Conservation (phyloP, 176 grass and related monocot species). For the Bolboschoenus planiculmis region DNA sequence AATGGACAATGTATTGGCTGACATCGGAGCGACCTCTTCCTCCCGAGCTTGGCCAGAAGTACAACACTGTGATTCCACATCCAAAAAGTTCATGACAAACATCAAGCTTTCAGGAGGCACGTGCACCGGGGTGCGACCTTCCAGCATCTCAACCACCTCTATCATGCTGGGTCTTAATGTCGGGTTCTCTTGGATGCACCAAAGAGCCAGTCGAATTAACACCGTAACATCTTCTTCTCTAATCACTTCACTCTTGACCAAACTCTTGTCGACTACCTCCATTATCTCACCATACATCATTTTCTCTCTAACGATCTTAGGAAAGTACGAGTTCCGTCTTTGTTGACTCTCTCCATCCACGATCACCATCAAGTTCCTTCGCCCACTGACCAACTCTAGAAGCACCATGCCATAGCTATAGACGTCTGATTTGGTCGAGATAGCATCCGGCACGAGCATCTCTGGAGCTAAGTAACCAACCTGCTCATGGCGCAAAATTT, state of each 20-base stretch:
- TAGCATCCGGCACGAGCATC: constrained; percentile 32
- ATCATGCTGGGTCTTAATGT: constrained; percentile 34
- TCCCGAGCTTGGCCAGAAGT: neutral
- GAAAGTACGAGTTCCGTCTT: constrained; percentile 16
- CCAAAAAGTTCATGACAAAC: constrained; percentile 19
- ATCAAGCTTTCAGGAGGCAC: constrained; percentile 31
- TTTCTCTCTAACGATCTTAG: constrained; percentile 30
- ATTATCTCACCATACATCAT: constrained; percentile 19
- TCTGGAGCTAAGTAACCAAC: constrained; percentile 49
- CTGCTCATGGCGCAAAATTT: neutral
- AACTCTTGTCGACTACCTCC: constrained; percentile 42
- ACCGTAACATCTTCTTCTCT: constrained; percentile 28
- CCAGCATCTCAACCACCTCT: constrained; percentile 30
- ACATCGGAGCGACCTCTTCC: neutral
- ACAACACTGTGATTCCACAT: neutral
- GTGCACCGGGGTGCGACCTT: constrained; percentile 25
- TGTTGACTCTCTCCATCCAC: neutral
- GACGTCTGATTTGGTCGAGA: constrained; percentile 44
- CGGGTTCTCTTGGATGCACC: constrained; percentile 35
- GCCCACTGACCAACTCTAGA: constrained; percentile 43
- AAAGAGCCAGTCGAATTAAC: constrained; percentile 18
- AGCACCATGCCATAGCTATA: constrained; percentile 65
- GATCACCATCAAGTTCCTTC: constrained; percentile 19
- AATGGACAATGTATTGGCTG: neutral
- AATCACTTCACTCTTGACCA: neutral